Percentiles rank a stretch among this genome's conserved stretches.
Evolutionary conservation across 768 basidiomycete species (phyloP).

Genomic region (Russula virescens): DNA sequence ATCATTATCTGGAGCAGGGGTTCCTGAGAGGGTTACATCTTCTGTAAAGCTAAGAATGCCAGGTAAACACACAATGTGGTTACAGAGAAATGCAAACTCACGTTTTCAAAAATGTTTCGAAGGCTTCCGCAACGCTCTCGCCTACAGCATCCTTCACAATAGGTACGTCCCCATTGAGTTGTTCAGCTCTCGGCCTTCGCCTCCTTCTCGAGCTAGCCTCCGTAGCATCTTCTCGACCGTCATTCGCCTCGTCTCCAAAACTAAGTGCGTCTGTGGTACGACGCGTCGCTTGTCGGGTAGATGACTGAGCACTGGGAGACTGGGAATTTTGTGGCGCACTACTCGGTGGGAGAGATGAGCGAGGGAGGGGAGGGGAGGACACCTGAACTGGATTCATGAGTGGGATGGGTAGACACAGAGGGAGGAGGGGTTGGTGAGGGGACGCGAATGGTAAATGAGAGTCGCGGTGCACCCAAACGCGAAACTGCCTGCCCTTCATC

Average conservation of each 20-base stretch:
- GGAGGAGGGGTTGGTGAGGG: constrained; percentile 13
- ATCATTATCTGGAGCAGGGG: constrained; percentile 71
- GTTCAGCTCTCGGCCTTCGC: constrained; percentile 37
- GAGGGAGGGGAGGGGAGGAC: constrained; percentile 51
- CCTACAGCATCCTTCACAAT: constrained; percentile 92
- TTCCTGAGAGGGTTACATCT: constrained; percentile 69
- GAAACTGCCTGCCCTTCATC: constrained; percentile 43
- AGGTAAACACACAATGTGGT: constrained; percentile 8
- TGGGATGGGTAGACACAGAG: not conserved
- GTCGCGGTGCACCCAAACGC: constrained; percentile 32
- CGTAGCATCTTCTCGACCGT: constrained; percentile 34
- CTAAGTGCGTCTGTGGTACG: constrained; percentile 32
- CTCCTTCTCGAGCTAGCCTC: constrained; percentile 36
- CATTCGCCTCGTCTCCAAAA: constrained; percentile 43
- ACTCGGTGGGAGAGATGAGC: constrained; percentile 49
- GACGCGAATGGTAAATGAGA: constrained; percentile 21
- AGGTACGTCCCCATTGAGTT: constrained; percentile 63
- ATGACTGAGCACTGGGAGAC: constrained; percentile 33
- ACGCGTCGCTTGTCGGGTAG: constrained; percentile 28
- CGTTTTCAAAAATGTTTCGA: constrained; percentile 89
- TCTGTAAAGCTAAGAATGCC: constrained; percentile 68
- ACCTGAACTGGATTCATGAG: constrained; percentile 50
- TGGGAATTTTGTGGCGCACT: constrained; percentile 39
- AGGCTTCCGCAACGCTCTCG: constrained; percentile 89
- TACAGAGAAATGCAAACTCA: constrained; percentile 30